These are phyloP conservation scores for Xylaria grammica DNA, from an alignment of 495 filamentous ascomycete genomes.

Conservation along the genomic window DNA sequence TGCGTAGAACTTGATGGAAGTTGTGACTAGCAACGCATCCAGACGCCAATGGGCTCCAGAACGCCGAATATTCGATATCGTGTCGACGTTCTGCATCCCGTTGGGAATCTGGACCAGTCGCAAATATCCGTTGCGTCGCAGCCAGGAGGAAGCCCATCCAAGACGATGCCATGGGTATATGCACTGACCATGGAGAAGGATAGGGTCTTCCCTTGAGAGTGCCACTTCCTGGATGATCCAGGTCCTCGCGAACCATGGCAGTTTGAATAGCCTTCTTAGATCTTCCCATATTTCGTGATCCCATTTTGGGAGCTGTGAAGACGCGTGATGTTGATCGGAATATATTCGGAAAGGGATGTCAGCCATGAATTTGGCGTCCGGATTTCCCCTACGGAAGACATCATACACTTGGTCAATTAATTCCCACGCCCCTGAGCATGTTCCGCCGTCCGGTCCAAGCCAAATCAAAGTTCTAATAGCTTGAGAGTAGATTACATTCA, in stretches of 20 bases:
- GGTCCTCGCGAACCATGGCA: neutral
- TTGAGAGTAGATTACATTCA: neutral
- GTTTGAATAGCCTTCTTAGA: neutral
- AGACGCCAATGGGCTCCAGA: neutral
- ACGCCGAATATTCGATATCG: neutral
- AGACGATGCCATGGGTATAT: neutral
- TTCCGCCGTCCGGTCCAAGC: neutral
- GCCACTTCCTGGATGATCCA: slow-evolving; percentile 4
- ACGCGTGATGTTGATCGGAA: neutral
- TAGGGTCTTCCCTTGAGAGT: neutral
- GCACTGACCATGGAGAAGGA: neutral
- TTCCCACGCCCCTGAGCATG: neutral
- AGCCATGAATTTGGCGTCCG: neutral
- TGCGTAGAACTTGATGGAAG: neutral
- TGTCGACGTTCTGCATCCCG: neutral
- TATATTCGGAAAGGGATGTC: neutral
- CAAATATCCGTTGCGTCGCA: neutral
- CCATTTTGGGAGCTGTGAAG: neutral
- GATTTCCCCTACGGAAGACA: neutral
- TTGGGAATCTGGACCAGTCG: neutral
- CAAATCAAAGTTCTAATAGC: neutral
- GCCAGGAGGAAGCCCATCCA: neutral
- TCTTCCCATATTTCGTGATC: neutral
- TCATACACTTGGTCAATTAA: neutral
- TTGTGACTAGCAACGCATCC: neutral